Evolutionary conservation across 768 basidiomycete species (phyloP).

Genomic region (Naganishia vishniacii): DNA sequence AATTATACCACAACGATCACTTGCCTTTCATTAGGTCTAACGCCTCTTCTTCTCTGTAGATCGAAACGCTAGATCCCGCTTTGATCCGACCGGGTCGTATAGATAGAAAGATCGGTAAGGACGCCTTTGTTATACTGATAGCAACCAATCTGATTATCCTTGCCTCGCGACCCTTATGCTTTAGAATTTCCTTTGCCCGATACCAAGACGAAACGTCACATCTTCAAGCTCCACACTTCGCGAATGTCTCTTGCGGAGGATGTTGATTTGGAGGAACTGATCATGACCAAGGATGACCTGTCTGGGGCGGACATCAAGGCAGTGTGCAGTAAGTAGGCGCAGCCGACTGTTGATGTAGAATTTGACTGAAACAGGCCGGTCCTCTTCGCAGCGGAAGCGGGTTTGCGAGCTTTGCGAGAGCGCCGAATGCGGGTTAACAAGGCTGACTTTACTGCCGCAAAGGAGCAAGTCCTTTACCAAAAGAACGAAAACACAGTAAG

Average conservation of each 20-base stretch:
- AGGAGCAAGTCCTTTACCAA: conserved; percentile 93
- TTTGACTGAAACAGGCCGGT: background rate
- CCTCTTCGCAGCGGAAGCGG: conserved; percentile 70
- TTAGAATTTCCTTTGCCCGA: conserved; percentile 70
- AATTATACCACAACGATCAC: too few relatives aligned
- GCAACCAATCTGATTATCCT: background rate
- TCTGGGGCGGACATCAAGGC: conserved; percentile 99
- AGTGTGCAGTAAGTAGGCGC: conserved; percentile 58
- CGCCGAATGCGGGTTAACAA: conserved; percentile 76
- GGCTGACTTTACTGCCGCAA: conserved; percentile 77
- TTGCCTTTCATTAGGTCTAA: too few relatives aligned
- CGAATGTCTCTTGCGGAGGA: conserved; percentile 78
- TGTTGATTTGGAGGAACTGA: conserved; percentile 91
- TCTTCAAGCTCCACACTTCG: conserved; percentile 87
- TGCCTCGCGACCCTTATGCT: background rate
- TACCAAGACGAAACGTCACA: conserved; percentile 97
- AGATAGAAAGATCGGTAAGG: conserved; percentile 81
- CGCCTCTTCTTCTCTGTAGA: conserved; percentile 50
- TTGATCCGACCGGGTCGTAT: conserved; percentile 97
- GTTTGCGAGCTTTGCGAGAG: conserved; percentile 85
- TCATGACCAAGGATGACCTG: conserved; percentile 90
- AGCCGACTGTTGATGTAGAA: background rate
- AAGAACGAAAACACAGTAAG: conserved; percentile 84
- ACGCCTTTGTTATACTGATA: background rate
- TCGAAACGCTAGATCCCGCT: conserved; percentile 94